A percentile compares a stretch with the other conserved stretches of the same genome.
phyloP scores from a whole-genome alignment of 306 rosid genomes.

The Parietaria judaica region DNA sequence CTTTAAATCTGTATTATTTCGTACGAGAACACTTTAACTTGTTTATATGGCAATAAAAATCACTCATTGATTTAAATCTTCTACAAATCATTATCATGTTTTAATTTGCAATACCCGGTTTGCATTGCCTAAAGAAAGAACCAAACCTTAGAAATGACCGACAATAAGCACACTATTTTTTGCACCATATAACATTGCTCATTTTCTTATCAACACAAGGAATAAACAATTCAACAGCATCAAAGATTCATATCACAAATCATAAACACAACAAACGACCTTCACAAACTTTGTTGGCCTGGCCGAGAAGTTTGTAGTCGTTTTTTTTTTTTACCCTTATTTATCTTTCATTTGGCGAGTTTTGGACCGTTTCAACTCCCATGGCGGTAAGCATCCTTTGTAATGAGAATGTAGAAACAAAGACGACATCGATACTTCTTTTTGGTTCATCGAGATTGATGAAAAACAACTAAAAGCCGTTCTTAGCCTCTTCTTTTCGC shows the following conservation, averaged over 20 bases:
- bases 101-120: no score
- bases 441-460: conserved; percentile 66
- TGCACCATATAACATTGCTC: background rate
- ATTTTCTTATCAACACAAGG: background rate
- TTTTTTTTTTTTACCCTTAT: conserved; percentile 16
- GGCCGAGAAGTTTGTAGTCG: conserved; percentile 7
- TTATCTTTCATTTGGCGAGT: conserved; percentile 43
- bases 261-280: conserved; percentile 23
- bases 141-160: no score
- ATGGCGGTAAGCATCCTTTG: conserved; percentile 86
- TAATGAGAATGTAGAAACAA: conserved; percentile 82
- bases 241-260: conserved; percentile 21
- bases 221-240: conserved; percentile 10
- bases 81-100: no score
- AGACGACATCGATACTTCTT: conserved; percentile 79
- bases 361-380: conserved; percentile 65
- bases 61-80: no score
- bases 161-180: background rate
- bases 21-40: no score
- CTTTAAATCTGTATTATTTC: no score
- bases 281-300: conserved; percentile 12
- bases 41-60: no score
- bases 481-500: conserved; percentile 60
- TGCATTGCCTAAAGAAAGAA: no score
- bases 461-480: conserved; percentile 66